Evolutionary conservation across 495 filamentous ascomycete species (phyloP), one percentile per base, ranked within the genome.

Genomic region (Lasiosphaeris hirsuta): DNA sequence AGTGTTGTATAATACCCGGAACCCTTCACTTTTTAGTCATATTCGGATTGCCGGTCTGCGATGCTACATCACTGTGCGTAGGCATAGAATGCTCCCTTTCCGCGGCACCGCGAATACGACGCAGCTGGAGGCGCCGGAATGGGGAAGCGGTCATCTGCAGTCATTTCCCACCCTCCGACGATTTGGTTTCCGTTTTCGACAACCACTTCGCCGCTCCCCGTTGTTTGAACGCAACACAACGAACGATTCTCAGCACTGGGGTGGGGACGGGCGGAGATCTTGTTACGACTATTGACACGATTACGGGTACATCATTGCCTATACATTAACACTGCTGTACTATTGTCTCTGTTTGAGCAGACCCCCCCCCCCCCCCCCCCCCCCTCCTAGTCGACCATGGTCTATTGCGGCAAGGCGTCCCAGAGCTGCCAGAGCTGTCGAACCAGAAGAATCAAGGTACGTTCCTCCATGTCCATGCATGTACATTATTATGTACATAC

Each of bases 341-440:
- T 30, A 38, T 18, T 38, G 50, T n/a, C 37, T 13, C 37, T 14
- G 33, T 36, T 51, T 19, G 18, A 37, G 14, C 13, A 35, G 35
- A 15, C 42, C 35, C 52, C 43, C 36, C n/a, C n/a, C n/a, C n/a
- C n/a, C n/a, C n/a, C n/a, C n/a, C n/a, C n/a, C n/a, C n/a, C n/a
- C n/a, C n/a, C n/a, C n/a, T n/a, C n/a, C n/a, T n/a, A 38, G 42
- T 23, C 43, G 55, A 58, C 64, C 59, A 90, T 88, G 85, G 85
- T 89, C 30, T 87, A 87, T 68, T 80, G 80, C 63, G 85, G 86
- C 37, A 88, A 86, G 63, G 85, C 85, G 61, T 88, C 84, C 54
- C 82, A 81, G 57, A 83, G 84, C 54, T 89, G 86, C 66, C 79
- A 81, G 55, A 85, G 73, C 44, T 90, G 86, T 69, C 80, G 86